Evolutionary conservation across 2,329 filamentous ascomycete species (phyloP).

Genomic region (Hypoxylon sp.): DNA sequence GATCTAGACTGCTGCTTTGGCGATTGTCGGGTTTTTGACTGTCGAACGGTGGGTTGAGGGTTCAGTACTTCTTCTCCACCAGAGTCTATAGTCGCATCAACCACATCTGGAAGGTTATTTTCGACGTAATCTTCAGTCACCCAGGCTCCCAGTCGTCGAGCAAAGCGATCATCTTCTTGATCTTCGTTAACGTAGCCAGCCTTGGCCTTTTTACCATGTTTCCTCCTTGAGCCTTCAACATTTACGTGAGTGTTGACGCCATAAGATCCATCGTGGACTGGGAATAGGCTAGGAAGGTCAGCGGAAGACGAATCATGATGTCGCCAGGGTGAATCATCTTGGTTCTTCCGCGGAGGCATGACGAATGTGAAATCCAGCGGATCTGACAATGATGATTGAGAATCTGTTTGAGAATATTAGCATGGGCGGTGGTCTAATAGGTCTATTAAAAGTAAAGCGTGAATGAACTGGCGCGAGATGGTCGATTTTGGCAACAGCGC

Average conservation of each 20-base stretch:
- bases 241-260: conserved; percentile 44
- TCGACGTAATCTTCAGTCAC: no score
- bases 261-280: conserved; percentile 44
- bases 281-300: conserved; percentile 41
- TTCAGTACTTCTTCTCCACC: no score
- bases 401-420: no score
- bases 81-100: conserved; percentile 21
- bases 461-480: no score
- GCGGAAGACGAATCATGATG: conserved; percentile 24
- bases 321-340: no score
- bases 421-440: no score
- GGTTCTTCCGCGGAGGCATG: conserved; percentile 26
- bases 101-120: conserved; percentile 30
- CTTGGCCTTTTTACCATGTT: conserved; percentile 30
- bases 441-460: no score
- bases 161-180: conserved; percentile 35
- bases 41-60: no score
- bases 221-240: conserved; percentile 25
- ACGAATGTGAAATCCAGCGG: not conserved
- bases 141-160: conserved; percentile 35
- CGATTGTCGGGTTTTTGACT: no score
- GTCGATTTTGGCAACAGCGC: no score
- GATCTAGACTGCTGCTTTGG: no score
- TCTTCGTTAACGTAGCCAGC: conserved; percentile 34
- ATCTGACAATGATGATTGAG: not conserved